Evolutionary conservation across 495 filamentous ascomycete genomes (phyloP).

Genomic region (Penicillium lagena): DNA sequence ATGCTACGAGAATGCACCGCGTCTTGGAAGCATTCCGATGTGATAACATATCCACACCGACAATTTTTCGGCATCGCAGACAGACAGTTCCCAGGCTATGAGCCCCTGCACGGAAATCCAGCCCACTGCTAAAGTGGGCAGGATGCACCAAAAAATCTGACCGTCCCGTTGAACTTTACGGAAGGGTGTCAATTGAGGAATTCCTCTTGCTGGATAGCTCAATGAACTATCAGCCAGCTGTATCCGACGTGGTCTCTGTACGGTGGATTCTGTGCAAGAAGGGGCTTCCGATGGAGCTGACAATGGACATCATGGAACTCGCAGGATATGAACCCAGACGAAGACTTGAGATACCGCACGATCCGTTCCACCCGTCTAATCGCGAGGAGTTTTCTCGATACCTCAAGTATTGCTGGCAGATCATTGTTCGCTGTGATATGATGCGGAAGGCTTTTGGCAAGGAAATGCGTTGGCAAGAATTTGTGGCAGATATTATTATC

Average conservation of each 20-base stretch:
- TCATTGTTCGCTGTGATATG: conserved; percentile 16
- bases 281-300: conserved; percentile 9
- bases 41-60: too few relatives aligned
- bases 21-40: too few relatives aligned
- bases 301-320: conserved; percentile 8
- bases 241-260: background rate
- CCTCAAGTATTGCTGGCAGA: conserved; percentile 14
- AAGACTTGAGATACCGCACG: conserved; percentile 5
- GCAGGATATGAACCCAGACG: conserved; percentile 3
- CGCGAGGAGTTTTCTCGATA: conserved; percentile 4
- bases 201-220: conserved; percentile 1
- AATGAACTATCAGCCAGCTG: background rate
- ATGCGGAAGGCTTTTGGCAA: background rate
- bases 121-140: too few relatives aligned
- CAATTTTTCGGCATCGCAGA: too few relatives aligned
- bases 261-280: conserved; percentile 1
- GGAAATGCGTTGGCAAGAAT: too few relatives aligned
- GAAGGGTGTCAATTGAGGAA: conserved; percentile 4
- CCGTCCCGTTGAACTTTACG: background rate
- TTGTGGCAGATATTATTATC: too few relatives aligned
- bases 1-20: too few relatives aligned
- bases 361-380: conserved; percentile 16
- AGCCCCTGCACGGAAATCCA: too few relatives aligned
- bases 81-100: too few relatives aligned
- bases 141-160: too few relatives aligned